A percentile compares a stretch with the other conserved stretches of the same genome.
These are phyloP conservation scores for Capsella rubella DNA, from an alignment of 441 rosid genomes.

Conservation along the genomic window DNA sequence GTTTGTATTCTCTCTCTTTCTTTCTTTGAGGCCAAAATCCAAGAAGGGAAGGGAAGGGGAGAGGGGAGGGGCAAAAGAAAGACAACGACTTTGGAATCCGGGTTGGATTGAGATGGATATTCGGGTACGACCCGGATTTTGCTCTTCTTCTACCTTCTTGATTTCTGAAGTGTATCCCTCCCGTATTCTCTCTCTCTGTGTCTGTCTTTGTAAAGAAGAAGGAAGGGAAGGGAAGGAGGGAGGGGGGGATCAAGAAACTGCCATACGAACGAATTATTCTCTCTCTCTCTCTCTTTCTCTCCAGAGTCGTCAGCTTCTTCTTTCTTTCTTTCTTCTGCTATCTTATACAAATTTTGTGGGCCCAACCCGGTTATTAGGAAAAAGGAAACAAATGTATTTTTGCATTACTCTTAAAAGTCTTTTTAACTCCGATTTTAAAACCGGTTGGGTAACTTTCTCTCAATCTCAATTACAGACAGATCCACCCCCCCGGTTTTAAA, in stretches of 20 bases:
- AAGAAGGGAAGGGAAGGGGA: constrained; percentile 37
- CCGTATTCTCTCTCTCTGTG: neutral
- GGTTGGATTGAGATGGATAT: constrained; percentile 31
- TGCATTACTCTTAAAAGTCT: too few species aligned
- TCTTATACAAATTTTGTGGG: constrained; percentile 25
- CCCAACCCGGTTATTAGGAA: constrained; percentile 28
- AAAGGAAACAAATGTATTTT: neutral
- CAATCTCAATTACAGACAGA: too few species aligned
- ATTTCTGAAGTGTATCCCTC: constrained; percentile 31
- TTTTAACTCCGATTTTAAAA: too few species aligned
- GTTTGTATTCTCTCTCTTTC: constrained; percentile 30
- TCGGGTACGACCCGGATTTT: constrained; percentile 47
- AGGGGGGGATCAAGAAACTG: constrained; percentile 38
- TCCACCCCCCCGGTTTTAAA: too few species aligned
- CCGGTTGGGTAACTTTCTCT: too few species aligned
- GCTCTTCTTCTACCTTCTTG: constrained; percentile 30
- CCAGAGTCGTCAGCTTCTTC: constrained; percentile 25
- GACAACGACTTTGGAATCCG: constrained; percentile 34
- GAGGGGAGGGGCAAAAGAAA: neutral
- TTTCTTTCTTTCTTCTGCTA: neutral
- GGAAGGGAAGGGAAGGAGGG: neutral
- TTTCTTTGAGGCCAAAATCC: constrained; percentile 47
- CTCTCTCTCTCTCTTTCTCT: constrained; percentile 26
- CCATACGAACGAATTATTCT: neutral
- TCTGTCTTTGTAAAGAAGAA: constrained; percentile 16